Evolutionary conservation across 768 basidiomycete species (phyloP).

Genomic region (Wakefieldia striispora): DNA sequence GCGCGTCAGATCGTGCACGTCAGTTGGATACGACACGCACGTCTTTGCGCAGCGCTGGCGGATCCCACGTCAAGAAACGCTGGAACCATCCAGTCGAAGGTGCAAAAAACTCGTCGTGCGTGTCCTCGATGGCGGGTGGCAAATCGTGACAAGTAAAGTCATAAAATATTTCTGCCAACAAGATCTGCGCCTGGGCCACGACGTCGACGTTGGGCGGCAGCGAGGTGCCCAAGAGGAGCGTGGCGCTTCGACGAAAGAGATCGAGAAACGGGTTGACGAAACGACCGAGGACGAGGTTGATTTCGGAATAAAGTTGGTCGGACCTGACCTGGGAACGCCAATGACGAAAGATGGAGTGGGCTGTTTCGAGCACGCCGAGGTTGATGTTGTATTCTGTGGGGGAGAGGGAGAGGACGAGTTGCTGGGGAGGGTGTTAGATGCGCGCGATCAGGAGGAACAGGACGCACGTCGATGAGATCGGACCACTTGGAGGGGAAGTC

Average conservation of each 20-base stretch:
- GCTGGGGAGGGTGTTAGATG: constrained; percentile 46
- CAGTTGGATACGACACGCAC: constrained; percentile 35
- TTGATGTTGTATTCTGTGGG: constrained; percentile 80
- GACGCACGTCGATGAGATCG: constrained; percentile 83
- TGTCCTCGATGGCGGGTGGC: constrained; percentile 91
- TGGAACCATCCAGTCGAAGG: constrained; percentile 70
- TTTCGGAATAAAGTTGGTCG: constrained; percentile 82
- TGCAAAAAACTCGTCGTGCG: constrained; percentile 79
- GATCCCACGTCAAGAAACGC: constrained; percentile 79
- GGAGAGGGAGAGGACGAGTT: constrained; percentile 85
- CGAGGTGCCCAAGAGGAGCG: constrained; percentile 44
- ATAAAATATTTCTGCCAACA: constrained; percentile 85
- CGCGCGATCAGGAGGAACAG: background rate
- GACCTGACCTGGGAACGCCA: constrained; percentile 92
- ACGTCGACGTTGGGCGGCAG: constrained; percentile 41
- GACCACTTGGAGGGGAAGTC: constrained; percentile 93
- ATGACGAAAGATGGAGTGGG: constrained; percentile 91
- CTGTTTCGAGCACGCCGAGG: constrained; percentile 87
- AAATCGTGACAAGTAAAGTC: constrained; percentile 95
- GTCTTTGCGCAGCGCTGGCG: constrained; percentile 62
- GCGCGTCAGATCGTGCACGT: constrained; percentile 6
- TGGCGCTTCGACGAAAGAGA: constrained; percentile 70
- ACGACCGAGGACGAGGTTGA: constrained; percentile 83
- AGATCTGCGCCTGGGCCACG: constrained; percentile 71
- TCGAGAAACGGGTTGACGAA: constrained; percentile 84